Conservation (phyloP, 2,329 filamentous ascomycete species). For the Tolypocladium guangdongense region DNA sequence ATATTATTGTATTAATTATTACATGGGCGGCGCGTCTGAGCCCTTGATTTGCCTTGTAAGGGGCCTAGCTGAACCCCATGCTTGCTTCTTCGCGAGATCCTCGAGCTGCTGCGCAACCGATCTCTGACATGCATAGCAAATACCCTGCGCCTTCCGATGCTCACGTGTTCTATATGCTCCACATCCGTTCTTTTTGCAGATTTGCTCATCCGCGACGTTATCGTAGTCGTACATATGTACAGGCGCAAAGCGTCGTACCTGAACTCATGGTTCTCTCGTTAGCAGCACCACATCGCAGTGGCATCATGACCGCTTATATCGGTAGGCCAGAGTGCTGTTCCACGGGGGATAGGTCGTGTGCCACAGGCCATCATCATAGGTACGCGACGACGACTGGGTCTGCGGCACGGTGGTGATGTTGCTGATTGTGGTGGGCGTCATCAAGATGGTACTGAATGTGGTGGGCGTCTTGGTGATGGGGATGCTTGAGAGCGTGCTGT, state of each 20-base stretch:
- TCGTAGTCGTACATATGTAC: background rate
- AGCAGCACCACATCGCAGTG: background rate
- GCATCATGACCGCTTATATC: background rate
- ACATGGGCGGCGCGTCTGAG: conserved; percentile 6
- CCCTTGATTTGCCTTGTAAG: conserved; percentile 9
- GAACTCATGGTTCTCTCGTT: background rate
- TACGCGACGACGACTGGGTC: conserved; percentile 9
- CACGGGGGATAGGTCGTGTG: conserved; percentile 33
- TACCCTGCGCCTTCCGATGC: background rate
- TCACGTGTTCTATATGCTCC: background rate
- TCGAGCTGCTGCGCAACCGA: background rate
- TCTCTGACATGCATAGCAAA: no score
- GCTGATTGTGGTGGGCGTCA: background rate
- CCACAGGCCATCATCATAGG: conserved; percentile 33
- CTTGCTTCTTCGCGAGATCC: background rate
- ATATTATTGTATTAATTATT: background rate
- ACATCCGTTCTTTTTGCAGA: background rate
- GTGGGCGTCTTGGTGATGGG: background rate
- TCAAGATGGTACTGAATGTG: conserved; percentile 1
- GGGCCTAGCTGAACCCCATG: background rate
- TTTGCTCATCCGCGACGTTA: background rate
- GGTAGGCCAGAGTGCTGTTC: conserved; percentile 23
- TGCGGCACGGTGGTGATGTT: background rate
- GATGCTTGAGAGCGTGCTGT: background rate
- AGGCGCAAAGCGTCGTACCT: no score